Base-by-base conservation (phyloP, 306 rosid species). In the Spatholobus suberectus region DNA sequence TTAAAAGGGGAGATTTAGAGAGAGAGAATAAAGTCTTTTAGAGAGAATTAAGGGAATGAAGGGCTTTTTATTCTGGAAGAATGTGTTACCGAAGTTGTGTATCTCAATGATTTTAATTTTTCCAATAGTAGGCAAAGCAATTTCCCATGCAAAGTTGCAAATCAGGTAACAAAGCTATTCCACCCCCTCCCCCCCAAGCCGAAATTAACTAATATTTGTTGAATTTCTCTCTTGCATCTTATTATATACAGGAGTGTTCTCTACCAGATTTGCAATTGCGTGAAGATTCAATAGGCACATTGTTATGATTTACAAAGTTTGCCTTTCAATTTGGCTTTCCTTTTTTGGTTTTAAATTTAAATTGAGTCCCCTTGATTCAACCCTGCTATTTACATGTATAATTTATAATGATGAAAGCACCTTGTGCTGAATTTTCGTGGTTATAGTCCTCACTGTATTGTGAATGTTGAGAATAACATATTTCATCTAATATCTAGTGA, bases 211-310 rank as follows among this genome's bases (percentile, higher is more conserved):
- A 23, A 5, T 35, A 8, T 51, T 62, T 10, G 14, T 43, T 76
- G 43, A 61, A 43, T 62, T 63, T 65, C 75, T 66, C 59, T 21
- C 67, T 20, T 78, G 20, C 46, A 71, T 77, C 61, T 35, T 72
- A 5, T 70, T 54, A 21, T 18, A 74, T 85, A 79, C 73, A 81
- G 85, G 85, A 59, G 68, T 55, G 52, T 46, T 80, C 67, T 77
- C 76, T 65, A 71, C 77, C 27, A 57, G 65, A 47, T 75, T 63
- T 38, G 58, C 43, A 40, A 65, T 69, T 26, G 67, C 20, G 32
- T 40, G 79, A 44, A 73, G 85, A 75, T 54, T 75, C 26, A 37
- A 74, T 51, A 51, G 62, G 73, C 71, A 80, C 78, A 70, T 74
- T 49, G 46, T 75, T 62, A 78, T 75, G 83, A 83, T 72, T 72